Percentiles rank a stretch among this genome's conserved stretches.
phyloP scores from a whole-genome alignment of 441 rosid genomes.

The Adansonia madagascariensis region DNA sequence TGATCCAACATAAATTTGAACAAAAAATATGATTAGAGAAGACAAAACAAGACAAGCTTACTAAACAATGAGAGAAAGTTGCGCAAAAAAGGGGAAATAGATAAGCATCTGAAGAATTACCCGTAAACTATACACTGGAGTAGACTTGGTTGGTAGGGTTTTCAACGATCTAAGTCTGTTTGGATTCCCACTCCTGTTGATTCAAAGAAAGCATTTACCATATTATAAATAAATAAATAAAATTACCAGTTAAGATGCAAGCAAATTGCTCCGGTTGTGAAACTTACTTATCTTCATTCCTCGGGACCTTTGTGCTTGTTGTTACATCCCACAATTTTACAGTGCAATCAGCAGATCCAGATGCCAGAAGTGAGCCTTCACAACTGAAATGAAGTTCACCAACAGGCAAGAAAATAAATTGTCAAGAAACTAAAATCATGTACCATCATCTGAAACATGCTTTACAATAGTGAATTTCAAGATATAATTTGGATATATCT shows the following conservation, averaged over 20 bases:
- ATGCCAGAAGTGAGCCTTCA: conserved; percentile 92
- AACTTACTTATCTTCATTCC: conserved; percentile 79
- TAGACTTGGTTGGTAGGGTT: conserved; percentile 81
- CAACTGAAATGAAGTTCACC: conserved; percentile 50
- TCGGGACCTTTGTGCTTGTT: conserved; percentile 63
- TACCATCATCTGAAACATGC: not conserved
- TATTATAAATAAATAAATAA: too few relatives aligned
- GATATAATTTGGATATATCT: not conserved
- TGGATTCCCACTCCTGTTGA: conserved; percentile 67
- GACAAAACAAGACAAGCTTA: not conserved
- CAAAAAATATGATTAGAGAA: not conserved
- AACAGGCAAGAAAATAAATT: not conserved
- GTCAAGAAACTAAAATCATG: conserved; percentile 8
- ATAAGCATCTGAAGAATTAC: conserved; percentile 41
- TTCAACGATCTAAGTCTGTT: conserved; percentile 79
- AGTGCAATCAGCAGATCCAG: conserved; percentile 96
- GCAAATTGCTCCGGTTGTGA: not conserved
- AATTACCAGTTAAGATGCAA: not conserved
- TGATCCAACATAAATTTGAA: conserved; percentile 32
- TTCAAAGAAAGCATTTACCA: not conserved
- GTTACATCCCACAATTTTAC: conserved; percentile 92
- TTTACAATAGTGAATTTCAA: not conserved
- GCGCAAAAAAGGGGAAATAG: not conserved
- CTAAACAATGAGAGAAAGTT: not conserved
- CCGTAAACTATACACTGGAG: conserved; percentile 76